Evolutionary conservation across 805 yeast species (phyloP), one percentile per base, ranked within the genome.

Genomic region (Candida quercuum): DNA sequence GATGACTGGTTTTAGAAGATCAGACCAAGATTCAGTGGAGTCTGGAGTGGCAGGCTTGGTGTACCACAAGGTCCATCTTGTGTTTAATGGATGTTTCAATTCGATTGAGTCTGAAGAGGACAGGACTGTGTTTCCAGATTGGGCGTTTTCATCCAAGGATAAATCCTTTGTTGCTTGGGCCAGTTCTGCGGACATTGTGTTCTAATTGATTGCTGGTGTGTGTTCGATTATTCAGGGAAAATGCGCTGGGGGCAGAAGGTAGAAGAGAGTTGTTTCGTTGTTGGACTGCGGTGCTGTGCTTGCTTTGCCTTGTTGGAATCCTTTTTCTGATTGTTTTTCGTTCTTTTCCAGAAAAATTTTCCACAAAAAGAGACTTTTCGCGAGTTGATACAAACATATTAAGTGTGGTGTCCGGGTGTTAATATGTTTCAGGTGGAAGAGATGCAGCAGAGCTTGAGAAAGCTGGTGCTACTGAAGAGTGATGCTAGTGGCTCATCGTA

Each of bases 51-150:
- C 81, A 44, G 99, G 98, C 69, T 88, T 88, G 42, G 95, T 86
- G 74, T 87, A 93, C 99, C 99, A 91, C 57, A 91, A 75, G 17
- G 98, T 87, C 97, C 96, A 91, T 64, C 76, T 78, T 57, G 82
- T 75, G 66, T 86, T 82, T 54, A 91, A 78, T 36, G 97, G 96
- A 63, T 93, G 99, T 46, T 66, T 67, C 36, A 57, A 53, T 41
- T 61, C 64, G 38, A 59, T 38, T 30, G 45, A 60, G 25, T 59
- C 51, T 30, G 47, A 45, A 33, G 49, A 56, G 23, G 59, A 44
- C 35, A 59, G 48, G 28, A 58, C 60, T 21, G 66, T 54, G 45
- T 51, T 54, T 39, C 37, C 47, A 38, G 35, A 46, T 34, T 37
- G 32, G 16, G 33, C 15, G 14, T 38, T 19, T 11, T 30, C 41